Evolutionary conservation across 768 basidiomycete species (phyloP).

Genomic region (Leucocoprinus leucothites): DNA sequence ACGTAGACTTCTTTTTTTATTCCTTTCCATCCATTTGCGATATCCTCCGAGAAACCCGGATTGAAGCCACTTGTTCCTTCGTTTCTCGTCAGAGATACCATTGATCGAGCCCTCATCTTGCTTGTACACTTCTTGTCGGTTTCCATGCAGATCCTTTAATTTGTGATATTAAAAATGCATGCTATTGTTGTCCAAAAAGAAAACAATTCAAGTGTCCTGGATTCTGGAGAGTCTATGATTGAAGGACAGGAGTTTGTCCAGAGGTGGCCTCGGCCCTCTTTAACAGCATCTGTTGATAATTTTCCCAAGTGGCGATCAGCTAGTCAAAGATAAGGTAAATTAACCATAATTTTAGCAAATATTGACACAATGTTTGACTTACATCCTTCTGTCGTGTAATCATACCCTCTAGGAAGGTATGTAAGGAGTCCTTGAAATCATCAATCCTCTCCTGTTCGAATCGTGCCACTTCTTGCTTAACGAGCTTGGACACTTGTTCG

Average conservation of each 20-base stretch:
- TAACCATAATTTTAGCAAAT: not conserved
- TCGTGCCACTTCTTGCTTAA: slow-evolving; percentile 84
- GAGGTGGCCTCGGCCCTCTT: slow-evolving; percentile 34
- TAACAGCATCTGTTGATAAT: slow-evolving; percentile 71
- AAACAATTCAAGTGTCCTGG: no score
- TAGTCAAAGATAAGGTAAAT: slow-evolving; percentile 24
- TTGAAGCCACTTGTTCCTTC: no score
- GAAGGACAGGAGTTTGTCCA: slow-evolving; percentile 3
- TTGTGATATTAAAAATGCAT: no score
- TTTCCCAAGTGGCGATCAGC: slow-evolving; percentile 80
- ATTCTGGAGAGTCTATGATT: not conserved
- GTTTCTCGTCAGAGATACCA: no score
- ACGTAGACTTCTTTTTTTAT: no score
- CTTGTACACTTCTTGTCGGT: no score
- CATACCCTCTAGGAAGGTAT: slow-evolving; percentile 85
- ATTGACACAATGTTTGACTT: slow-evolving; percentile 15
- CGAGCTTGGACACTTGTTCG: slow-evolving; percentile 81
- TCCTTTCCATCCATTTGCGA: no score
- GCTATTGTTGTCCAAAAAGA: no score
- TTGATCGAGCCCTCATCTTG: no score
- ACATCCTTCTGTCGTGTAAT: slow-evolving; percentile 81
- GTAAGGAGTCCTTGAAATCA: slow-evolving; percentile 85
- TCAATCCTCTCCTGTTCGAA: slow-evolving; percentile 94
- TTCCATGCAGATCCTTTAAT: no score
- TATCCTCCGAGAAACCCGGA: no score